Percentiles rank a stretch among this genome's conserved stretches.
Evolutionary conservation across 106 monocot genomes (phyloP).

Genomic region (Acorus gramineus): DNA sequence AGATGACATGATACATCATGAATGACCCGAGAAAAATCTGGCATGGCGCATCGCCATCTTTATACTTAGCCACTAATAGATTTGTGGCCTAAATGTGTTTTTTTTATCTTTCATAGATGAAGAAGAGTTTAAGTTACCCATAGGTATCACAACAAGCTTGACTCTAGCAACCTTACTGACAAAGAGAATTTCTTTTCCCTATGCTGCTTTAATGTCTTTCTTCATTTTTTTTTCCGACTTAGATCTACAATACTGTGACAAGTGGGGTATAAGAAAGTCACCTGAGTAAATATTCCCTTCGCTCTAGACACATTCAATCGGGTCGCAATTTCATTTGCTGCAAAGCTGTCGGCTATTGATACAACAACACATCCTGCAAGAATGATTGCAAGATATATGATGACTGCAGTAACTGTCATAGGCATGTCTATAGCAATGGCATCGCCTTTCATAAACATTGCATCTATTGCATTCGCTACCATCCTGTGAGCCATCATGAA

Average conservation of each 20-base stretch:
- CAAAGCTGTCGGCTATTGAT: constrained; percentile 95
- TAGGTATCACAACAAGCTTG: too few species aligned
- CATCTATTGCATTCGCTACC: constrained; percentile 76
- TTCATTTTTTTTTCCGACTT: too few species aligned
- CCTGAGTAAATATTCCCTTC: constrained; percentile 94
- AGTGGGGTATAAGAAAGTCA: constrained; percentile 5
- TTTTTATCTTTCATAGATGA: too few species aligned
- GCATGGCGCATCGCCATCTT: too few species aligned
- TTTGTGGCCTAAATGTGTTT: too few species aligned
- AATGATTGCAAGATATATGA: constrained; percentile 84
- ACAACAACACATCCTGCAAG: constrained; percentile 86
- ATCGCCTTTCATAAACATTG: constrained; percentile 69
- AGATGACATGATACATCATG: too few species aligned
- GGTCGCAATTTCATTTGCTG: constrained; percentile 67
- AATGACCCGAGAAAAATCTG: too few species aligned
- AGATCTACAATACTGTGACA: background rate
- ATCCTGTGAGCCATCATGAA: constrained; percentile 31
- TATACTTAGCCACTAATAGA: too few species aligned
- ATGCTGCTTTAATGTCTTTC: too few species aligned
- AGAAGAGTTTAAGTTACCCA: too few species aligned
- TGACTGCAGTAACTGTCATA: constrained; percentile 82
- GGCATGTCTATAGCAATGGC: constrained; percentile 96
- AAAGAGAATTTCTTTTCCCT: too few species aligned
- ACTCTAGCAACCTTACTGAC: too few species aligned
- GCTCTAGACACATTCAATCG: constrained; percentile 72